These are phyloP conservation scores for Coemansia sp. DNA, from an alignment of 192 early-diverging fungal species.

Conservation along the genomic window DNA sequence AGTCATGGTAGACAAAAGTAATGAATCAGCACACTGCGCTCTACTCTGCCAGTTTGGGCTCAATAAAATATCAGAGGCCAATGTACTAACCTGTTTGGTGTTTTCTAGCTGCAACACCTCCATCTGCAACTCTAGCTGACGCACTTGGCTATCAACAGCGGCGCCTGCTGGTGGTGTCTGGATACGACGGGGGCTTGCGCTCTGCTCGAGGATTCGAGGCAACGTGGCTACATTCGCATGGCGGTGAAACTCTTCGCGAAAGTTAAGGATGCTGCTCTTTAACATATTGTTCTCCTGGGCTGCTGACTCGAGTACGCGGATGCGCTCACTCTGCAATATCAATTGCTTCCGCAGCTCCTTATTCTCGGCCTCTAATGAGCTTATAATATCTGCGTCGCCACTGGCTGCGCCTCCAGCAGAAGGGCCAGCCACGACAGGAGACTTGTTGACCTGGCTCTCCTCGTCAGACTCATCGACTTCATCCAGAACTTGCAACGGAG, in stretches of 20 bases:
- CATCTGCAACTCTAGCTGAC: constrained; percentile 33
- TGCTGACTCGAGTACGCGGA: constrained; percentile 43
- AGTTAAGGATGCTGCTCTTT: constrained; percentile 53
- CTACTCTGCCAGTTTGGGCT: not conserved
- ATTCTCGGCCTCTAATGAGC: constrained; percentile 20
- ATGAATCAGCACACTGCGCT: not conserved
- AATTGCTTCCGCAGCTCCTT: constrained; percentile 20
- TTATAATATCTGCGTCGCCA: not conserved
- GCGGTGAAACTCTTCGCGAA: constrained; percentile 51
- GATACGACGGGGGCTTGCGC: constrained; percentile 8
- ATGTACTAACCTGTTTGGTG: constrained; percentile 34
- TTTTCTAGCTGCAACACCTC: constrained; percentile 31
- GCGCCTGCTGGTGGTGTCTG: not conserved
- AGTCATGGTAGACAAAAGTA: not conserved
- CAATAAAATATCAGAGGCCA: too few relatives aligned
- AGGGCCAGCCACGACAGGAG: not conserved
- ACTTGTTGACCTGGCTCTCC: not conserved
- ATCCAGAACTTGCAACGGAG: constrained; percentile 19
- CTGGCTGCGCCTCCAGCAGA: not conserved
- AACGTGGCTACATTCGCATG: constrained; percentile 43
- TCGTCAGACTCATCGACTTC: constrained; percentile 24
- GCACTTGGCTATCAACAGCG: constrained; percentile 2
- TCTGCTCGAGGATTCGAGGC: constrained; percentile 24
- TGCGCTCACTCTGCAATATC: constrained; percentile 29
- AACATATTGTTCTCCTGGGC: constrained; percentile 55